Evolutionary conservation across 2,329 filamentous ascomycete genomes (phyloP).

Genomic region (Ceratocystis ficicola): DNA sequence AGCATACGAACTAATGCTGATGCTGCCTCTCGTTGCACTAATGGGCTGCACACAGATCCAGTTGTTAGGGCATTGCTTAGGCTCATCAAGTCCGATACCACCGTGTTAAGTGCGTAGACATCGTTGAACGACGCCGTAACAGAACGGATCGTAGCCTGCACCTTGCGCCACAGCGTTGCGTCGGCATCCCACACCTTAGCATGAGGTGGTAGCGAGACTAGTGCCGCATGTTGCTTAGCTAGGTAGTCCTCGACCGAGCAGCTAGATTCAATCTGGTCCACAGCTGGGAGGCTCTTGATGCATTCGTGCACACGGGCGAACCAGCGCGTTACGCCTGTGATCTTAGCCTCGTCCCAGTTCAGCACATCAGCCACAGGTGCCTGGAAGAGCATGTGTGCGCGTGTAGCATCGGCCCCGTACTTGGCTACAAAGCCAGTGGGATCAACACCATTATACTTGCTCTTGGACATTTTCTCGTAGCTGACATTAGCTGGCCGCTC

Average conservation of each 20-base stretch:
- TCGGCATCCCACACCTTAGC: constrained; percentile 37
- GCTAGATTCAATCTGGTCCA: not conserved
- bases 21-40: constrained; percentile 39
- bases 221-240: constrained; percentile 27
- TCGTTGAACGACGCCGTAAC: constrained; percentile 57
- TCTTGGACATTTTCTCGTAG: constrained; percentile 92
- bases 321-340: constrained; percentile 72
- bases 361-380: constrained; percentile 73
- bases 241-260: constrained; percentile 31
- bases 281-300: not conserved
- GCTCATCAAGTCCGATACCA: constrained; percentile 70
- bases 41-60: constrained; percentile 25
- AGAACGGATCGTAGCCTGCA: constrained; percentile 54
- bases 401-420: constrained; percentile 71
- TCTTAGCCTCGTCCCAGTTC: constrained; percentile 78
- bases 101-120: constrained; percentile 69
- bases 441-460: constrained; percentile 84
- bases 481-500: constrained; percentile 48
- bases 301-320: constrained; percentile 51
- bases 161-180: constrained; percentile 47
- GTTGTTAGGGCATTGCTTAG: constrained; percentile 58
- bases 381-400: constrained; percentile 81
- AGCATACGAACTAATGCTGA: constrained; percentile 55
- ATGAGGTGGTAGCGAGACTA: constrained; percentile 28
- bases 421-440: constrained; percentile 58